Evolutionary conservation across 2,329 filamentous ascomycete genomes (phyloP), one percentile per base, ranked within the genome.

Genomic region (Stenocarpella maydis): DNA sequence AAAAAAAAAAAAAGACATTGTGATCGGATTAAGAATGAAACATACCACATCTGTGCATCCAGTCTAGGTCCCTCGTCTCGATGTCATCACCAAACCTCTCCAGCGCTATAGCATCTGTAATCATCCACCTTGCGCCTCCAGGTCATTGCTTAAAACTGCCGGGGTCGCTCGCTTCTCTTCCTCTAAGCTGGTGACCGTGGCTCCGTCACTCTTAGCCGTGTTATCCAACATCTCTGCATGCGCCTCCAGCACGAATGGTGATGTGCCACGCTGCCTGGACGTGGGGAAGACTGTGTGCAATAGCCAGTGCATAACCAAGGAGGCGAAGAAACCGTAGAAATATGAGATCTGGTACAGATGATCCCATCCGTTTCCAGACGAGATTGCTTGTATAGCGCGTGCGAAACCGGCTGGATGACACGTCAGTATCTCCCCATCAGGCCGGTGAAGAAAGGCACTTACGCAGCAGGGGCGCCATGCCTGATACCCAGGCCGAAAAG

Each of bases 401-500:
- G 74, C 68, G 45, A 77, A 76, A 1, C 75, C 75, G 64, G 75
- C 75, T 77, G 9, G 10, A 6, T 2, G 1, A 5, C 0, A 12
- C 3, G 28, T 63, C 4, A 63, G 14, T 5, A 19, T 24, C 10
- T 3, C 24, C 19, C 14, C 7, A 3, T 41, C 4, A 37, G 2
- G 2, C 24, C 9, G 9, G 4, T 65, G n/a, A 67, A 17, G 19
- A 26, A 5, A 21, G 12, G 6, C 0, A 75, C 74, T 69, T 70
- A 77, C 75, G 75, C 12, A 80, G 55, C 21, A 78, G 69, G 12
- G 77, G 76, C 70, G 75, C 78, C 53, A 80, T 76, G 1, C 81
- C 81, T 34, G 80, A 71, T 2, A 78, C 75, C 80, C 81, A 84
- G 8, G 81, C 78, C 4, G 77, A 71, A 55, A 82, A 79, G 2